These are phyloP conservation scores for Trichoderma sp. DNA, from an alignment of 2,329 filamentous ascomycete genomes.

Conservation along the genomic window DNA sequence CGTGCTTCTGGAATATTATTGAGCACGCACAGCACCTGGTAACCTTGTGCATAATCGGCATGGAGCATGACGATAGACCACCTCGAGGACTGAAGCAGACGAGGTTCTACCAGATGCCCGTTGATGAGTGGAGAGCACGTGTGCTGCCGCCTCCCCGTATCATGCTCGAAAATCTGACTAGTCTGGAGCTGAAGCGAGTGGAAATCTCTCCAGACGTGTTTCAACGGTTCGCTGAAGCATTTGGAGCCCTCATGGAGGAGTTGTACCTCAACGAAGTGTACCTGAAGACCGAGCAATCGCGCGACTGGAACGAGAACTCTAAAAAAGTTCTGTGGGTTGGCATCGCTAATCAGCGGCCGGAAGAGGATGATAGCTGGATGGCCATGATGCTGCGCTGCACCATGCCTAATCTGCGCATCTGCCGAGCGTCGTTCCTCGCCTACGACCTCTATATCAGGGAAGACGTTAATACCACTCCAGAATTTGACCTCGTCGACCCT, in stretches of 20 bases:
- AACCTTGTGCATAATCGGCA: constrained; percentile 48
- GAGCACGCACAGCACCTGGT: constrained; percentile 43
- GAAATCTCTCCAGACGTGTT: constrained; percentile 39
- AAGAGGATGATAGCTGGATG: constrained; percentile 39
- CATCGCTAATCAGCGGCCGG: constrained; percentile 41
- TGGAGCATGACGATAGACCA: constrained; percentile 40
- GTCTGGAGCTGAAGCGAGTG: constrained; percentile 44
- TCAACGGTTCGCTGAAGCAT: constrained; percentile 33
- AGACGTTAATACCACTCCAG: constrained; percentile 28
- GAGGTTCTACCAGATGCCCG: constrained; percentile 34
- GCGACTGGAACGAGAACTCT: constrained; percentile 33
- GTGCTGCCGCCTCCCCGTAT: constrained; percentile 39
- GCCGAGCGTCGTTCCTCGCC: constrained; percentile 43
- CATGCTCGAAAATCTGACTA: constrained; percentile 38
- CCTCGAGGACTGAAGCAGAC: constrained; percentile 39
- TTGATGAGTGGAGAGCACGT: constrained; percentile 41
- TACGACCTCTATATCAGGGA: constrained; percentile 42
- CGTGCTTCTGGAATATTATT: constrained; percentile 50
- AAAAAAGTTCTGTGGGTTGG: constrained; percentile 45
- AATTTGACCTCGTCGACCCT: constrained; percentile 44
- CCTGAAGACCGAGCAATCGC: constrained; percentile 41
- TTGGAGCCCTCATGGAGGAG: constrained; percentile 41
- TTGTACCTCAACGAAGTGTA: constrained; percentile 47
- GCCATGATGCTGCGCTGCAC: constrained; percentile 41
- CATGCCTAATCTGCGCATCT: constrained; percentile 37